phyloP scores from a whole-genome alignment of 805 yeast genomes.

The Cephaloascus fragrans region DNA sequence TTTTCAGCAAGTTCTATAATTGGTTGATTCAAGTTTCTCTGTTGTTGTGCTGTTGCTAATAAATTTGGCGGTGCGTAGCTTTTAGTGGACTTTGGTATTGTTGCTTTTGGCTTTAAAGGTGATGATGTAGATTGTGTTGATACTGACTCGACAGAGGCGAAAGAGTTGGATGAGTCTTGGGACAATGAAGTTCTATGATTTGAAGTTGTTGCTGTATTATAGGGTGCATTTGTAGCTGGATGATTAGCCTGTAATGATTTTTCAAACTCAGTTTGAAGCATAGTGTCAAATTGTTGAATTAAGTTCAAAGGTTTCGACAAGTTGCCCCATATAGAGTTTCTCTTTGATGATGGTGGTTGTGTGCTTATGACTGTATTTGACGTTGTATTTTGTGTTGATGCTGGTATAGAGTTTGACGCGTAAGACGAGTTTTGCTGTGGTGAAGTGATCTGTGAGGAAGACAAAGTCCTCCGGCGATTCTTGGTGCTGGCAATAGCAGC shows the following conservation, averaged over 20 bases:
- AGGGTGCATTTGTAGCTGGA: neutral
- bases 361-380: neutral
- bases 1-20: neutral
- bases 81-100: neutral
- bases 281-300: slow-evolving; percentile 29
- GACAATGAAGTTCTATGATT: neutral
- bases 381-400: neutral
- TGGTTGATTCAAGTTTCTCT: neutral
- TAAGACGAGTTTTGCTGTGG: neutral
- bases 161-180: slow-evolving; percentile 1
- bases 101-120: neutral
- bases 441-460: slow-evolving; percentile 4
- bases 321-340: slow-evolving; percentile 16
- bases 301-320: slow-evolving; percentile 24
- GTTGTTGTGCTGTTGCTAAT: neutral
- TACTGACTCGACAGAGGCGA: neutral
- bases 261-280: slow-evolving; percentile 32
- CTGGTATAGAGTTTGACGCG: neutral
- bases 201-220: neutral
- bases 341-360: neutral
- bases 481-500: slow-evolving; percentile 19
- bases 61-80: neutral
- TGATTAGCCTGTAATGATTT: slow-evolving; percentile 12
- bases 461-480: slow-evolving; percentile 9
- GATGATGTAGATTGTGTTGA: neutral